These are phyloP conservation scores for Paecilomyces dactylethromorphus DNA, from an alignment of 2,329 filamentous ascomycete species.

Conservation along the genomic window DNA sequence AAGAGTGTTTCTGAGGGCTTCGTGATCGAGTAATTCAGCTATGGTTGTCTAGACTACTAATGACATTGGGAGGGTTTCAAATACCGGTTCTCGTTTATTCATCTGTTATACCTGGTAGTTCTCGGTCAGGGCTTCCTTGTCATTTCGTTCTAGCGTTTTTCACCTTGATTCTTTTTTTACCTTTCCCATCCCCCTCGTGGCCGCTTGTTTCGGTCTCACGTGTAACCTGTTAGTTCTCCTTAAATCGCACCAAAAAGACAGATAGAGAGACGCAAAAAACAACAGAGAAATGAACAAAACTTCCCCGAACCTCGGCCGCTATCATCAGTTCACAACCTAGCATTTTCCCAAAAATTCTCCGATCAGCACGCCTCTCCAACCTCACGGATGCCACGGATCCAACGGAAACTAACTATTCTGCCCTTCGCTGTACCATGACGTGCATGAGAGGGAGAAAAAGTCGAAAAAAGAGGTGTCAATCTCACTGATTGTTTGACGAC, in stretches of 20 bases:
- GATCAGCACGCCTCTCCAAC: background rate
- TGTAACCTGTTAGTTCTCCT: background rate
- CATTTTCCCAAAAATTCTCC: background rate
- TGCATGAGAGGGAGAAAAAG: background rate
- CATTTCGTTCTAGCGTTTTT: background rate
- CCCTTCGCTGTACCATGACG: background rate
- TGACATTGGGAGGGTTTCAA: background rate
- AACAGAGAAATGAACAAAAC: background rate
- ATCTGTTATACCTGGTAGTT: background rate
- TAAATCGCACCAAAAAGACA: background rate
- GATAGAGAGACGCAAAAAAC: background rate
- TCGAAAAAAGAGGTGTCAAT: too few species aligned
- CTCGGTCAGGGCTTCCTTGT: background rate
- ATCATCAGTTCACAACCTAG: background rate
- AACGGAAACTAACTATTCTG: background rate
- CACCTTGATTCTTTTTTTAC: background rate
- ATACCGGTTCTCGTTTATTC: background rate
- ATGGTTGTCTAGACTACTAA: constrained; percentile 1
- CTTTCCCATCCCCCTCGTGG: background rate
- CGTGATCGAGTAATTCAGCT: constrained; percentile 34
- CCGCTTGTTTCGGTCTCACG: background rate
- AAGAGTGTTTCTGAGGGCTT: constrained; percentile 39
- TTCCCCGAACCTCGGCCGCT: too few species aligned
- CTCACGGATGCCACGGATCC: background rate
- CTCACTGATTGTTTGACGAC: background rate